Conservation (phyloP, 225 moss, liverwort and hornwort species). For the Neckera pumila region DNA sequence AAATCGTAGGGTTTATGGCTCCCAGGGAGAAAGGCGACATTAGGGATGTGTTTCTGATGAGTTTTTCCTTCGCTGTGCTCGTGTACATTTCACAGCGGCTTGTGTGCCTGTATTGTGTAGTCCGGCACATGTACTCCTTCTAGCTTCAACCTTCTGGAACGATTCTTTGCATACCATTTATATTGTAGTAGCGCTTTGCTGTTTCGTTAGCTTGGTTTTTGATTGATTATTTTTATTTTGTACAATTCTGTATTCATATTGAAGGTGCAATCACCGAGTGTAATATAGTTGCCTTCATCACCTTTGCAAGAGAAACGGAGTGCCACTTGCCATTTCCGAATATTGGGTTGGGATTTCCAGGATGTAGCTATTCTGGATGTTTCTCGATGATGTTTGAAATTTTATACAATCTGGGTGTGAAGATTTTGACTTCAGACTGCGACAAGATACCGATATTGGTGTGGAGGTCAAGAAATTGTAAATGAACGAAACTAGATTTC, state of each 20-base stretch:
- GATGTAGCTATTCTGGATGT: background rate
- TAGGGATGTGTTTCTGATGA: slow-evolving; percentile 86
- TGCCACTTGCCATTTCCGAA: background rate
- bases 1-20: slow-evolving; percentile 58
- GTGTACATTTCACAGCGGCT: slow-evolving; percentile 92
- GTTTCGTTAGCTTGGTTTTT: background rate
- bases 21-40: slow-evolving; percentile 84
- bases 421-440: background rate
- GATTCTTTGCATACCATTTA: background rate
- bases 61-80: slow-evolving; percentile 72
- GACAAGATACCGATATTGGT: background rate
- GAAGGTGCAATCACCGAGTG: slow-evolving; percentile 10
- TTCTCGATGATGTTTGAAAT: background rate
- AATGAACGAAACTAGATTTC: background rate
- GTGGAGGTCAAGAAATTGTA: background rate
- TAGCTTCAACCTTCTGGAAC: background rate
- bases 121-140: slow-evolving; percentile 36
- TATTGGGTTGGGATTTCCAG: background rate
- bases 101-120: slow-evolving; percentile 73
- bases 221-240: background rate
- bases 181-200: background rate
- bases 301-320: background rate
- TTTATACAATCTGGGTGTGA: background rate
- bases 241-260: slow-evolving; percentile 13
- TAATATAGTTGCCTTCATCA: slow-evolving; percentile 11